phyloP scores from a whole-genome alignment of 768 basidiomycete genomes.

The Agaricus bisporus region DNA sequence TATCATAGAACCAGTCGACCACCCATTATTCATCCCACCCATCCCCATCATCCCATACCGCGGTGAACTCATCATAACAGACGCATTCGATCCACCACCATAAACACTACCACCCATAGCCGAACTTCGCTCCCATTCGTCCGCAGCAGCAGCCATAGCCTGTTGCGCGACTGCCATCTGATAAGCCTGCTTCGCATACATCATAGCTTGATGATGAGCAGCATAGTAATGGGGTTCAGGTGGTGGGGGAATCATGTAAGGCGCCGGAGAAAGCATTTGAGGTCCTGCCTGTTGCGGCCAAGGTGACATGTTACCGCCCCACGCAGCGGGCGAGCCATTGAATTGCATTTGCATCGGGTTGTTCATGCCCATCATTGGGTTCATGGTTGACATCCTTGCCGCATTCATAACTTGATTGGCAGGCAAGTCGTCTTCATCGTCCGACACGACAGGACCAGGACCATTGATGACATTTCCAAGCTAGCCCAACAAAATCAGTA shows the following conservation, averaged over 20 bases:
- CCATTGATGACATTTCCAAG: conserved; percentile 88
- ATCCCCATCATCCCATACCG: conserved; percentile 28
- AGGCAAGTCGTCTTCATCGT: conserved; percentile 47
- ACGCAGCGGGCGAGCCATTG: conserved; percentile 15
- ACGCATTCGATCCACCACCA: conserved; percentile 25
- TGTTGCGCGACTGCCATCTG: conserved; percentile 89
- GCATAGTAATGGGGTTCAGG: conserved; percentile 55
- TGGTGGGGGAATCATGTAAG: conserved; percentile 39
- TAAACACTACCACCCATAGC: conserved; percentile 46
- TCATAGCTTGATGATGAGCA: conserved; percentile 86
- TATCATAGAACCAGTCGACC: conserved; percentile 40
- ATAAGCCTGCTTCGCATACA: conserved; percentile 83
- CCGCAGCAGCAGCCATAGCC: conserved; percentile 82
- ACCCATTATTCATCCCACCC: conserved; percentile 32
- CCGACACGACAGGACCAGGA: conserved; percentile 52
- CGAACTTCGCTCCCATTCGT: conserved; percentile 86
- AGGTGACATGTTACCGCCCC: conserved; percentile 22
- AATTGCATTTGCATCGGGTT: conserved; percentile 29
- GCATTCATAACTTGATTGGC: conserved; percentile 35
- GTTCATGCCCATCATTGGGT: conserved; percentile 39
- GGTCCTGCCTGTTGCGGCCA: conserved; percentile 18
- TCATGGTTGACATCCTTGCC: conserved; percentile 34
- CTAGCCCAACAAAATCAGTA: conserved; percentile 31
- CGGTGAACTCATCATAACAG: conserved; percentile 18
- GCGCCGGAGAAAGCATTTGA: conserved; percentile 35